Base-by-base conservation (phyloP, 352 stramenopile genomes). In the Globisporangium nodosum region DNA sequence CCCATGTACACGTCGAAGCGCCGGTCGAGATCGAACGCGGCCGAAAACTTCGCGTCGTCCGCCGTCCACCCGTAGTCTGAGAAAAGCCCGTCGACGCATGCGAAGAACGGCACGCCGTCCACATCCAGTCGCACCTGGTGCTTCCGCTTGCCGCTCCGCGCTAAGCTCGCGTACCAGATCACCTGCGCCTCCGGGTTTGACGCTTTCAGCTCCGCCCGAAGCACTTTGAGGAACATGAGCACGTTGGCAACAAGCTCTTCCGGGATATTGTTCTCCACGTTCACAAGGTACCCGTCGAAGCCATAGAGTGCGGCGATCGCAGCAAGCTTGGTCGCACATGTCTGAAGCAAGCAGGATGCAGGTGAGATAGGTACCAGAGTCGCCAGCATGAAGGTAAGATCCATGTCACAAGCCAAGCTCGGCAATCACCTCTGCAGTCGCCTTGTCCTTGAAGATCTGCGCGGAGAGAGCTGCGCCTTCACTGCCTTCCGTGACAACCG, bases 221-320 rank as follows among this genome's bases (percentile, higher is more conserved):
- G 67, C 43, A 56, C 64, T 3, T 49, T 33, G 49, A 81, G 69
- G 49, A 82, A 80, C 3, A 64, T 56, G 37, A 77, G 40, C 45
- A 78, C 66, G 45, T 69, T 68, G 7, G 45, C 21, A 15, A 71
- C 54, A 5, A 78, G 52, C 33, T 66, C 61, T 37, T 47, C 39
- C 30, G 56, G 54, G 5, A 84, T 52, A 35, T 75, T 49, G 60
- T 81, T 85, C 51, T 87, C 73, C 24, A 87, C 66, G 52, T 84
- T 84, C n/a, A 87, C 54, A n/a, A 87, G 65, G 69, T 76, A 87
- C 11, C 77, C 77, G 50, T 85, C 78, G 45, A 88, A 84, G 12
- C 71, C 69, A 37, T 74, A 61, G 20, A 77, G 64, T 31, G 56
- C 54, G 30, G 75, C 66, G 35, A 83, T 81, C 21, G 40, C 56